These are phyloP conservation scores for Lasiodiplodia theobromae DNA, from an alignment of 2,329 filamentous ascomycete genomes.

Conservation along the genomic window DNA sequence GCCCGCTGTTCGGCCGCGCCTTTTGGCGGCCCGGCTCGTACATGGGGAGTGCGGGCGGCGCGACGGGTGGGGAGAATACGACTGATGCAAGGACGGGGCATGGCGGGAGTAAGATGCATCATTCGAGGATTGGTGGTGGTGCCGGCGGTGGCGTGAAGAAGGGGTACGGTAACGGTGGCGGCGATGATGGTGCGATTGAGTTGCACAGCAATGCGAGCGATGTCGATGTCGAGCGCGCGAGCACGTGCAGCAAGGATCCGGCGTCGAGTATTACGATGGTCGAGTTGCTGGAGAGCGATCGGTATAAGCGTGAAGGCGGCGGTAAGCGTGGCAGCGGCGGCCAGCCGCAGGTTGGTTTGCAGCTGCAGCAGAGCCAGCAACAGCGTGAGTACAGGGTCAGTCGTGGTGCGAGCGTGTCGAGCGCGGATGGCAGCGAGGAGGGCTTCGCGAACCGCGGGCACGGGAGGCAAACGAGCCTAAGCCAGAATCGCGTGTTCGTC, in stretches of 20 bases:
- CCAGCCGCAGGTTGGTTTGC: background rate
- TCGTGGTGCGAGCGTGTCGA: background rate
- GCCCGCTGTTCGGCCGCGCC: constrained; percentile 38
- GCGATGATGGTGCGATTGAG: background rate
- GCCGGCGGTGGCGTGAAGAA: background rate
- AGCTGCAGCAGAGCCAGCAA: no score
- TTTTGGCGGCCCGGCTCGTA: constrained; percentile 41
- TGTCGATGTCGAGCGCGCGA: background rate
- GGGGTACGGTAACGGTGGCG: background rate
- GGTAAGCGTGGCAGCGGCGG: background rate
- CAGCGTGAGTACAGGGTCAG: no score
- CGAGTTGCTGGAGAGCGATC: background rate
- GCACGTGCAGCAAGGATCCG: background rate
- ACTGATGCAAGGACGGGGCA: background rate
- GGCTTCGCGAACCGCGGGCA: background rate
- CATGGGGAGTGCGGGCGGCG: background rate
- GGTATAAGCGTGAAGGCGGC: background rate
- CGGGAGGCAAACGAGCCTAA: background rate
- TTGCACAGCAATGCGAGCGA: background rate
- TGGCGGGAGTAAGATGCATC: no score
- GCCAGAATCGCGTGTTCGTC: background rate
- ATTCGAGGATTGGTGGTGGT: background rate
- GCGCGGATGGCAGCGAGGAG: background rate
- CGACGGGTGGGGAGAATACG: background rate
- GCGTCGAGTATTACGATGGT: background rate